Evolutionary conservation across 129 eudicot genomes (phyloP).

Genomic region (Gnaphalium uliginosum): DNA sequence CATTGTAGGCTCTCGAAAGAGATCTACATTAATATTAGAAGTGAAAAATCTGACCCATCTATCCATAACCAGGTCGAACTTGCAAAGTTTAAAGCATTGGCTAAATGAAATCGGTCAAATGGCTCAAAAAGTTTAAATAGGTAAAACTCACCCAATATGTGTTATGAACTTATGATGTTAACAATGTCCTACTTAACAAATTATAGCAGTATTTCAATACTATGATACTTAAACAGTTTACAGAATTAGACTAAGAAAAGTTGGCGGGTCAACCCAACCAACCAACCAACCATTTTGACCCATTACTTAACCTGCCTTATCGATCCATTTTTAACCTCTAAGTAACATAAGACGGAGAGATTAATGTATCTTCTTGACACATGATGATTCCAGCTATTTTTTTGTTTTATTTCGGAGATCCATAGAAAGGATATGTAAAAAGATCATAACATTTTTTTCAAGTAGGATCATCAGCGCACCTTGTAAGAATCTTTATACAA

Average conservation of each 20-base stretch:
- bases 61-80: not conserved
- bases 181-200: not conserved
- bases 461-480: not conserved
- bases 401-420: not conserved
- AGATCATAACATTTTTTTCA: not conserved
- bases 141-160: not conserved
- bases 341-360: too few species aligned
- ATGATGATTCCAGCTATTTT: not conserved
- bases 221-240: not conserved
- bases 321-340: not conserved
- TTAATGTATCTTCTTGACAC: not conserved
- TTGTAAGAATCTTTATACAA: constrained; percentile 15
- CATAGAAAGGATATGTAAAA: not conserved
- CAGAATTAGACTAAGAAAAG: not conserved
- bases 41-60: not conserved
- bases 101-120: not conserved
- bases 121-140: not conserved
- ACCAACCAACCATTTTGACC: not conserved
- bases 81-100: not conserved
- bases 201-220: too few species aligned
- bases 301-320: not conserved
- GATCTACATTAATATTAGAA: not conserved
- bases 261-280: not conserved
- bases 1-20: not conserved
- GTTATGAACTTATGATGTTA: not conserved